Conservation (phyloP, 257 asterid genomes). For the Fraxinus cuspidata region DNA sequence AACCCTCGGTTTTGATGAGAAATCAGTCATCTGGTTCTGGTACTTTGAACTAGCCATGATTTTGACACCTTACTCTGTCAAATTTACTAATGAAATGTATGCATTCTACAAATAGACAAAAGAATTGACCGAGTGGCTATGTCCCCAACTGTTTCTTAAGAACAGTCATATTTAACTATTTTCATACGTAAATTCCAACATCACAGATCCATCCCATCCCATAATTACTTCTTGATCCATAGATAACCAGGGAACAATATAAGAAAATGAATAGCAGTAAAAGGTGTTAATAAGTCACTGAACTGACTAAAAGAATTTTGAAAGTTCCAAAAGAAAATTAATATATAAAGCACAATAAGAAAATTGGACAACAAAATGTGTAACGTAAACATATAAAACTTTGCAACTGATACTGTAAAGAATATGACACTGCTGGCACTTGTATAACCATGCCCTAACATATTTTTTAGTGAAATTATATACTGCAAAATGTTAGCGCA, state of each 20-base stretch:
- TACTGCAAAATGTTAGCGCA: neutral
- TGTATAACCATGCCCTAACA: neutral
- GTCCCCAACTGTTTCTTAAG: neutral
- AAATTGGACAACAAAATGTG: neutral
- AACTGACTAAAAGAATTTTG: neutral
- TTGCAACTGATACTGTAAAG: neutral
- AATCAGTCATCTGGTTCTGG: neutral
- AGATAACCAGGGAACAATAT: neutral
- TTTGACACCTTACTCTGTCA: neutral
- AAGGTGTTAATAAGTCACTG: neutral
- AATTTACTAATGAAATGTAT: conserved; percentile 3
- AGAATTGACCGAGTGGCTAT: neutral
- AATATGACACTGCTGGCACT: neutral
- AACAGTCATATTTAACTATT: neutral
- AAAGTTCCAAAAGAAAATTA: neutral
- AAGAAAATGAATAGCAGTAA: neutral
- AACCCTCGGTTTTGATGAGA: neutral
- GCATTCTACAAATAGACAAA: neutral
- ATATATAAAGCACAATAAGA: neutral
- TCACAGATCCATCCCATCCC: neutral
- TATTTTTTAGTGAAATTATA: neutral
- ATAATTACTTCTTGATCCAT: neutral
- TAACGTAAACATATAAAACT: neutral
- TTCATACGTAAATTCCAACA: neutral
- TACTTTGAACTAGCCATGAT: neutral